Evolutionary conservation across 257 asterid species (phyloP).

Genomic region (Ocimum tenuiflorum): DNA sequence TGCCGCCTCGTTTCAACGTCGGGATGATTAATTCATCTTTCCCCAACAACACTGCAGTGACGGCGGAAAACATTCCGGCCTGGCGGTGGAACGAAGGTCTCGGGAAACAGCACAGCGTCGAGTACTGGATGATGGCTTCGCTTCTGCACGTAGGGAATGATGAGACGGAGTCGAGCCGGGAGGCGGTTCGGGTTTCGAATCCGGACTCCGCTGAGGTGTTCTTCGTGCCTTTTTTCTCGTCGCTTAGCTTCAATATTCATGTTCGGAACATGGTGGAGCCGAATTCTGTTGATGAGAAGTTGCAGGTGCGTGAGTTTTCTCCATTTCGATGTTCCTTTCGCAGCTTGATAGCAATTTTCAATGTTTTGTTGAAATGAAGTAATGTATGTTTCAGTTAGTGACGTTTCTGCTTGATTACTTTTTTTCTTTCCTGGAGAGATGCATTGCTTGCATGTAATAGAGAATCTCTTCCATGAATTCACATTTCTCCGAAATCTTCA

Average conservation of each 20-base stretch:
- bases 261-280: conserved; percentile 64
- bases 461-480: too few species aligned
- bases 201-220: conserved; percentile 71
- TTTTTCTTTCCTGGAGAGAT: too few species aligned
- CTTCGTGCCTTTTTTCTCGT: conserved; percentile 87
- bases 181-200: conserved; percentile 79
- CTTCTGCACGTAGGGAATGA: conserved; percentile 30
- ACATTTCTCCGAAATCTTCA: too few species aligned
- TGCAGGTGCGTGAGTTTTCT: conserved; percentile 67
- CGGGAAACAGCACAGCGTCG: conserved; percentile 56
- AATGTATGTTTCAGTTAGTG: neutral
- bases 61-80: conserved; percentile 35
- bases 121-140: conserved; percentile 69
- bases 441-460: too few species aligned
- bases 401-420: too few species aligned
- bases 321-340: neutral
- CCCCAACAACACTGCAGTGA: conserved; percentile 26
- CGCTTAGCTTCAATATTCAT: conserved; percentile 65
- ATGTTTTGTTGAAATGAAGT: too few species aligned
- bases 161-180: conserved; percentile 25
- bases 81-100: conserved; percentile 51
- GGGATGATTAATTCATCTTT: conserved; percentile 39
- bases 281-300: conserved; percentile 56
- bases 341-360: too few species aligned
- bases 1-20: conserved; percentile 50